Base-by-base conservation (phyloP, 2,329 filamentous ascomycete species). In the Grosmannia clavigera region DNA sequence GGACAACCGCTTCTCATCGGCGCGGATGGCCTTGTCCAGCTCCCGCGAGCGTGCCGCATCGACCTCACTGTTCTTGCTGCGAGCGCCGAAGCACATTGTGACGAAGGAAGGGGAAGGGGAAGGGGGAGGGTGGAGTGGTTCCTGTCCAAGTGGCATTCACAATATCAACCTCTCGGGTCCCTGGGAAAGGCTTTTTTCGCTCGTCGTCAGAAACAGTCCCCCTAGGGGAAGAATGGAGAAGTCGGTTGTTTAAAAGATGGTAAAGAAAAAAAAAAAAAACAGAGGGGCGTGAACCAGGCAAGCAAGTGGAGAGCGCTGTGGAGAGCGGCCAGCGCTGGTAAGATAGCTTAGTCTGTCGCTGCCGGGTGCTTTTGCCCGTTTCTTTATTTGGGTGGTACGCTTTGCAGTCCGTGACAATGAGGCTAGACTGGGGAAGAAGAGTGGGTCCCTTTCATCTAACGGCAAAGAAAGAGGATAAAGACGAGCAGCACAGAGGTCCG, bases 1-100 rank as follows among this genome's bases (percentile, higher is more conserved):
- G 60, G 87, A 78, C 79, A 94, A 80, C 66, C 81, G 81, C 81
- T 94, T 96, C 77, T 92, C 90, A 76, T 97, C 94, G 67, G 85
- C 82, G 63, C 89, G 87, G 67, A 99, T 83, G 68, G 83, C 77
- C 74, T 87, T 89, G 71, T 99, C 94, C 67, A 99, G 91, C 72
- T 94, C 90, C 71, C 82, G 78, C 62, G 83, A 85, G 68, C 81
- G 82, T 63, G 78, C 75, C 31, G 71, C 72, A 65, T 76, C 77
- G 67, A 75, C 76, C 67, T 77, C 76, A 65, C 76, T 72, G 63
- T 73, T 73, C 66, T 76, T 77, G 61, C 78, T 76, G 66, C 81
- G 76, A 64, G 75, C 73, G 63, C 83, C 82, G 71, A 87, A 87
- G 72, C 84, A 87, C 84, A 87, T 87, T 61, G 64, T 76, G 68